Evolutionary conservation across 2,329 filamentous ascomycete species (phyloP).

Genomic region (Clathrospora elynae): DNA sequence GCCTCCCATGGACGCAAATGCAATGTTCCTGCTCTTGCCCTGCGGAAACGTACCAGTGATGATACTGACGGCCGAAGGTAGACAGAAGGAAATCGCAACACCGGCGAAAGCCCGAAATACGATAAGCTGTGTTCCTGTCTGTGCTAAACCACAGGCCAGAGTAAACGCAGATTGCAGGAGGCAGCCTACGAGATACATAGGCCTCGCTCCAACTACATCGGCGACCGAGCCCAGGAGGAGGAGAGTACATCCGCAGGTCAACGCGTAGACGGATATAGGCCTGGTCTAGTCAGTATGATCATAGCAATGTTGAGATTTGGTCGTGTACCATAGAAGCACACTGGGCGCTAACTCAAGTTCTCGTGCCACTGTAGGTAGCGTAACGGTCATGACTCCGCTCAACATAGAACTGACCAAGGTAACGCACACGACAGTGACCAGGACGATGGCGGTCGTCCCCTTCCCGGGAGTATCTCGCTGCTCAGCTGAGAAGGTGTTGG

Average conservation of each 20-base stretch:
- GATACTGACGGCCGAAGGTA: constrained; percentile 57
- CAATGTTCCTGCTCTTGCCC: constrained; percentile 58
- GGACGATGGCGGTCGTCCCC: too few species aligned
- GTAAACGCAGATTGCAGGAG: constrained; percentile 54
- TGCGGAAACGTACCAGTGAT: constrained; percentile 55
- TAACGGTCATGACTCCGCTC: too few species aligned
- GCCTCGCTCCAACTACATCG: constrained; percentile 56
- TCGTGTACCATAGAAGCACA: too few species aligned
- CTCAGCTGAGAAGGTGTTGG: too few species aligned
- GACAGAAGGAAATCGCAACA: constrained; percentile 54
- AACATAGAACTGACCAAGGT: too few species aligned
- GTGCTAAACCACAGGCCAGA: constrained; percentile 51
- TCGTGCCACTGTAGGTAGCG: too few species aligned
- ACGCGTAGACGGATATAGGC: constrained; percentile 46
- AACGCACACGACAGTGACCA: too few species aligned
- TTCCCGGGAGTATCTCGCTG: too few species aligned
- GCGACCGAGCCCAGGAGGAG: constrained; percentile 58
- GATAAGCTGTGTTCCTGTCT: constrained; percentile 51
- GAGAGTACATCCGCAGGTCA: constrained; percentile 57
- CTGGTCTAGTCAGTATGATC: too few species aligned
- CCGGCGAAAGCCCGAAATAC: constrained; percentile 55
- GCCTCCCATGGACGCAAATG: constrained; percentile 57
- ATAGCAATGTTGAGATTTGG: too few species aligned
- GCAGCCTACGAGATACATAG: constrained; percentile 55
- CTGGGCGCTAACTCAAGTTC: too few species aligned